Conservation (phyloP, 805 yeast genomes). For the Starmerella cellae region DNA sequence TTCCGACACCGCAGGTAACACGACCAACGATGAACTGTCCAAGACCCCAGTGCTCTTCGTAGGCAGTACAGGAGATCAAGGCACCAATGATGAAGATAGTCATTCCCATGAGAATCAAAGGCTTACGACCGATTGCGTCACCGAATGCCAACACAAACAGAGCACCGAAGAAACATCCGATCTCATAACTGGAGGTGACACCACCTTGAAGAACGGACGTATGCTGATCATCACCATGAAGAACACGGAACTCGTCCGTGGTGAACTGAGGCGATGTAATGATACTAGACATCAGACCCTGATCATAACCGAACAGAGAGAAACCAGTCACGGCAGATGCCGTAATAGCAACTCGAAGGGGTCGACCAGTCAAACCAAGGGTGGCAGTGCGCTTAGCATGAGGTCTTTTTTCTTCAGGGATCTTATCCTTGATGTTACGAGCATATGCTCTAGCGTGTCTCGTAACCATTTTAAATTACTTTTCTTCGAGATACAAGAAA, state of each 20-base stretch:
- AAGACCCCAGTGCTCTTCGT: slow-evolving; percentile 32
- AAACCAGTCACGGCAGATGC: slow-evolving; percentile 52
- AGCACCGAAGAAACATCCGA: slow-evolving; percentile 69
- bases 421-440: slow-evolving; percentile 11
- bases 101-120: slow-evolving; percentile 44
- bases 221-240: slow-evolving; percentile 27
- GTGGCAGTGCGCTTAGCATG: slow-evolving; percentile 34
- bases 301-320: slow-evolving; percentile 30
- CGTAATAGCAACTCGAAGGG: slow-evolving; percentile 38
- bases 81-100: slow-evolving; percentile 48
- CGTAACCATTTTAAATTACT: slow-evolving; percentile 11
- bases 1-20: slow-evolving; percentile 60
- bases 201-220: slow-evolving; percentile 59
- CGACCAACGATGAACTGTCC: slow-evolving; percentile 69
- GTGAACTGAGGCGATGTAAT: slow-evolving; percentile 44
- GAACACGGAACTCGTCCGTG: slow-evolving; percentile 43
- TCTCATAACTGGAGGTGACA: slow-evolving; percentile 40
- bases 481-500: not conserved
- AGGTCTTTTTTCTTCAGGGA: slow-evolving; percentile 16
- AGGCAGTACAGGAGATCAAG: slow-evolving; percentile 41
- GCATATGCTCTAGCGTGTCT: slow-evolving; percentile 14
- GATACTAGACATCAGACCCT: slow-evolving; percentile 26
- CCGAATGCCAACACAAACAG: slow-evolving; percentile 48
- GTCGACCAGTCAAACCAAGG: slow-evolving; percentile 43
- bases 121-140: slow-evolving; percentile 54